Evolutionary conservation across 352 stramenopile genomes (phyloP), one percentile per base, ranked within the genome.

Genomic region (Globisporangium recalcitrans): DNA sequence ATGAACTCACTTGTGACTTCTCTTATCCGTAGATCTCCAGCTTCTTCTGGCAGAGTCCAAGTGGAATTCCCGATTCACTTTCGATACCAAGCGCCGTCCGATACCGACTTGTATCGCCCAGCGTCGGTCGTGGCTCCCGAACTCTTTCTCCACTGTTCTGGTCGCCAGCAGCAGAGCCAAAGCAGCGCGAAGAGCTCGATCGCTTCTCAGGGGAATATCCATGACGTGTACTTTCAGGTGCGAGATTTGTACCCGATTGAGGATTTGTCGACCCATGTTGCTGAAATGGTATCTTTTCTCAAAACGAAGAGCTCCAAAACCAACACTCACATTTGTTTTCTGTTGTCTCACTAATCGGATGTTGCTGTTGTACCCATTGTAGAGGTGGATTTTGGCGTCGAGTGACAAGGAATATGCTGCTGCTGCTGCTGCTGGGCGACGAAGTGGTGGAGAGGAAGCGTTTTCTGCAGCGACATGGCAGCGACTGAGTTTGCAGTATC

Each of bases 21-120:
- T n/a, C n/a, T n/a, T n/a, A n/a, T n/a, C n/a, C n/a, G n/a, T n/a
- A n/a, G n/a, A n/a, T 29, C n/a, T 60, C 31, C 34, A 79, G 64
- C 60, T 26, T 3, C 34, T 49, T 62, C 29, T 3, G 60, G 62
- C 36, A 19, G 62, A 58, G 22, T 69, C 27, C 66, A 72, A 9
- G 44, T 75, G 1, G 71, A 83, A 21, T 81, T 82, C 34, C 78
- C 78, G 1, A 82, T 88, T 63, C 78, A 88, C 38, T 80, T 88
- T 38, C 73, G 78, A 16, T 88, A 88, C 46, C 77, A 88, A 74
- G 70, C 74, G 4, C 77, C 78, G 11, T 83, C 78, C 10, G 55
- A 70, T 40, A 71, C 21, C 2, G 60, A 74, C 19, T 29, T 72
- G 29, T 83, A 82, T 49, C 74, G 77, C 4, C 24, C 53, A 52